These are phyloP conservation scores for Hanseniaspora mollemarum DNA, from an alignment of 805 yeast species.

Conservation along the genomic window DNA sequence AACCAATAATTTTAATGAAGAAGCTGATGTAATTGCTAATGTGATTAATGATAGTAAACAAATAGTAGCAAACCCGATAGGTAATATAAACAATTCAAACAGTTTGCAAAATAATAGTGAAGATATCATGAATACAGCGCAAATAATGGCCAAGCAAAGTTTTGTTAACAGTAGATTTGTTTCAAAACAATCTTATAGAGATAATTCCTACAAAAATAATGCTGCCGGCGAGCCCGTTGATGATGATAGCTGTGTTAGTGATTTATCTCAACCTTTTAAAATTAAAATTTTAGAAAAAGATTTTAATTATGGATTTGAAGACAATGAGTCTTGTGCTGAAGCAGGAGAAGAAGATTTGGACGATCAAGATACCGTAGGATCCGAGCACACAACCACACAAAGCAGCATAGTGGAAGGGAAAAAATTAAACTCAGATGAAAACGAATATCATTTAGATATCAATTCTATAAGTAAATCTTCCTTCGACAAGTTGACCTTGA, in stretches of 20 bases:
- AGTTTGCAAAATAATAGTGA: conserved; percentile 6
- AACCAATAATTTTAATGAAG: neutral
- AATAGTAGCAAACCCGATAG: neutral
- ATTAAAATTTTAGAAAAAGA: neutral
- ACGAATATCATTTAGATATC: neutral
- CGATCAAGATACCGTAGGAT: no score
- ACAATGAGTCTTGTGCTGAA: neutral
- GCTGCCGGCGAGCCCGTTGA: neutral
- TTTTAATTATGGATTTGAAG: neutral
- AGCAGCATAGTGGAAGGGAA: neutral
- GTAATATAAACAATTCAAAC: neutral
- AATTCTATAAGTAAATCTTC: neutral
- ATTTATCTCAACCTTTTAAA: conserved; percentile 10
- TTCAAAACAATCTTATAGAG: neutral
- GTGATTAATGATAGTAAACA: neutral
- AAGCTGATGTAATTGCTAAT: neutral
- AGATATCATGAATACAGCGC: conserved; percentile 1
- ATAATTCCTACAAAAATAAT: neutral
- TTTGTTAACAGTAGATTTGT: neutral
- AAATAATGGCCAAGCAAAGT: neutral
- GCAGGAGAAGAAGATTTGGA: neutral
- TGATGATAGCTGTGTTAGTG: conserved; percentile 4
- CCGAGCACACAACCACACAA: neutral
- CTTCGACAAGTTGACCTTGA: neutral
- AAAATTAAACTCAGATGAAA: neutral